These are phyloP conservation scores for Pythium apleroticum DNA, from an alignment of 352 stramenopile species.

Conservation along the genomic window DNA sequence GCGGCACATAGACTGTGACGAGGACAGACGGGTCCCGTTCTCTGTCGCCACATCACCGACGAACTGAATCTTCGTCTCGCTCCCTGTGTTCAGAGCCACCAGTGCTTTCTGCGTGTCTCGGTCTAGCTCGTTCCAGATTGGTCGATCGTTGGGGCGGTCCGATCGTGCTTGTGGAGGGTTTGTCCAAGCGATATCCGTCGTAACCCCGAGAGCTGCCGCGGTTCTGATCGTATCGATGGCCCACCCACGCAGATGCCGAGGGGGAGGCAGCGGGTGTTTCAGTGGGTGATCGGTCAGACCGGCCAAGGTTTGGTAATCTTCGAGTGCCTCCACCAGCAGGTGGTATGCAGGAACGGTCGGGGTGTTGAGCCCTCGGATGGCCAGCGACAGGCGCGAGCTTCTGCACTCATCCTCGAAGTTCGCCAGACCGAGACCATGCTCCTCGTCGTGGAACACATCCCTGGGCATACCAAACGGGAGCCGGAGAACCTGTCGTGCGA, in stretches of 20 bases:
- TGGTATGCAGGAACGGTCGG: not conserved
- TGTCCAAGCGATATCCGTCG: not conserved
- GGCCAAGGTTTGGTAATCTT: not conserved
- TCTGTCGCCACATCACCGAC: not conserved
- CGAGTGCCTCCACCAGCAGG: not conserved
- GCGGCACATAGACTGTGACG: not conserved
- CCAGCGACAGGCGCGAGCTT: not conserved
- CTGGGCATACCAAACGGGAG: not conserved
- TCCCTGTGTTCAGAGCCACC: not conserved
- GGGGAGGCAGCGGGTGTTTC: not conserved
- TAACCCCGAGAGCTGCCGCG: not conserved
- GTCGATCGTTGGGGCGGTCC: not conserved
- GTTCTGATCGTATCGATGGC: not conserved
- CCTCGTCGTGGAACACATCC: not conserved
- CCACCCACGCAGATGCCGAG: not conserved
- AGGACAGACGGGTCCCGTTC: too few species aligned
- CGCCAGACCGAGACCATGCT: not conserved
- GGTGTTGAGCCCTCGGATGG: not conserved
- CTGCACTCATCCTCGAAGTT: not conserved
- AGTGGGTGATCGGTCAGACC: conserved; percentile 1
- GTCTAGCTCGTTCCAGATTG: not conserved
- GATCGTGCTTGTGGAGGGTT: not conserved
- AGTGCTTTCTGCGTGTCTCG: not conserved
- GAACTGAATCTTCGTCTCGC: not conserved
- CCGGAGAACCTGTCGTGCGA: not conserved